Percentiles rank a stretch among this genome's conserved stretches.
phyloP scores from a whole-genome alignment of 2,329 filamentous ascomycete species.

The Capronia epimyces region DNA sequence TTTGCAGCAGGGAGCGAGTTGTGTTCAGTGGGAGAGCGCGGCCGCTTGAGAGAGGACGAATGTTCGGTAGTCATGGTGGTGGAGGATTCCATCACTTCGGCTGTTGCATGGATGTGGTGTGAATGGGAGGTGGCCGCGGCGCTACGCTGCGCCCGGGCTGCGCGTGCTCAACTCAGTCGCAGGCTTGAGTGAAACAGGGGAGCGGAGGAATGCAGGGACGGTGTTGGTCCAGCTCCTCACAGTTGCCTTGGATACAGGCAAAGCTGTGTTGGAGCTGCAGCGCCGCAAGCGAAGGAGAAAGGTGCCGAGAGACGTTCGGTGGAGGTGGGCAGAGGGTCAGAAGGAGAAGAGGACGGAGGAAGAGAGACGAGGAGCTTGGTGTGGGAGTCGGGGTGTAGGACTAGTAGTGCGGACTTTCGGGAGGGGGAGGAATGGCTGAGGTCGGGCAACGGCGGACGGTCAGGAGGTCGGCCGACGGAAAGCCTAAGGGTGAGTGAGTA shows the following conservation, averaged over 20 bases:
- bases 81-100: constrained; percentile 15
- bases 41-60: constrained; percentile 39
- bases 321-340: background rate
- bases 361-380: constrained; percentile 5
- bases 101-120: constrained; percentile 15
- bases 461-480: background rate
- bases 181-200: constrained; percentile 1
- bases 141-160: constrained; percentile 23
- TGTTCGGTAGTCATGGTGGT: constrained; percentile 33
- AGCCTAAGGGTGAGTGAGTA: background rate
- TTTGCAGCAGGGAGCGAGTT: constrained; percentile 40
- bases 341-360: background rate
- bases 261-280: constrained; percentile 25
- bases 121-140: constrained; percentile 17
- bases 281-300: constrained; percentile 19
- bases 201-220: constrained; percentile 15
- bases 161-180: constrained; percentile 13
- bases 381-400: constrained; percentile 2
- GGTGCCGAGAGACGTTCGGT: constrained; percentile 3
- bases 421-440: constrained; percentile 3
- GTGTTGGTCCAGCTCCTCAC: constrained; percentile 19
- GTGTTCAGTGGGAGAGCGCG: constrained; percentile 42
- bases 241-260: constrained; percentile 14
- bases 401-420: background rate
- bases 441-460: background rate